These are phyloP conservation scores for Collybiopsis confluens DNA, from an alignment of 768 basidiomycete genomes.

Conservation along the genomic window DNA sequence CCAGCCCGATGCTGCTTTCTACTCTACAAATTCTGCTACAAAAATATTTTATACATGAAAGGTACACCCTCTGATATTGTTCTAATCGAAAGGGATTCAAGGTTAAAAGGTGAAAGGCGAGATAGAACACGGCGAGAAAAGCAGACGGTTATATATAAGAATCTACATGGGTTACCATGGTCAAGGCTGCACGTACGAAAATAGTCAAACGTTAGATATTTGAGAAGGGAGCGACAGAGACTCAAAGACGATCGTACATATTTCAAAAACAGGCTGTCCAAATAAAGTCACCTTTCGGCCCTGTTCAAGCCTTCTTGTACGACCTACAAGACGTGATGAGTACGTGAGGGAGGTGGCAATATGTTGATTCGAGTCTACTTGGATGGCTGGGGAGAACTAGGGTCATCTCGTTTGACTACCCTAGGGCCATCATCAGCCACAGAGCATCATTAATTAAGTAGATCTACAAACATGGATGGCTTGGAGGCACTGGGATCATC, in stretches of 20 bases:
- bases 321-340: neutral
- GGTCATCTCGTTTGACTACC: slow-evolving; percentile 11
- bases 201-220: neutral
- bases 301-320: neutral
- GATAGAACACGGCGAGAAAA: too few relatives aligned
- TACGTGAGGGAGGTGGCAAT: neutral
- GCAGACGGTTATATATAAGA: too few relatives aligned
- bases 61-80: too few relatives aligned
- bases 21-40: too few relatives aligned
- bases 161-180: neutral
- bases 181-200: too few relatives aligned
- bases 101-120: too few relatives aligned
- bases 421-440: neutral
- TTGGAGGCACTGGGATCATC: slow-evolving; percentile 10
- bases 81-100: too few relatives aligned
- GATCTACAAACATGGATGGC: slow-evolving; percentile 8
- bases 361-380: slow-evolving; percentile 6
- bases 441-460: neutral
- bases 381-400: slow-evolving; percentile 13
- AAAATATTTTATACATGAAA: too few relatives aligned
- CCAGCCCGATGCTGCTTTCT: too few relatives aligned
- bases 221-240: too few relatives aligned
- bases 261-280: too few relatives aligned
- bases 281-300: neutral
- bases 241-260: too few relatives aligned